Evolutionary conservation across 2,329 filamentous ascomycete species (phyloP).

Genomic region (Arachnomyces sp.): DNA sequence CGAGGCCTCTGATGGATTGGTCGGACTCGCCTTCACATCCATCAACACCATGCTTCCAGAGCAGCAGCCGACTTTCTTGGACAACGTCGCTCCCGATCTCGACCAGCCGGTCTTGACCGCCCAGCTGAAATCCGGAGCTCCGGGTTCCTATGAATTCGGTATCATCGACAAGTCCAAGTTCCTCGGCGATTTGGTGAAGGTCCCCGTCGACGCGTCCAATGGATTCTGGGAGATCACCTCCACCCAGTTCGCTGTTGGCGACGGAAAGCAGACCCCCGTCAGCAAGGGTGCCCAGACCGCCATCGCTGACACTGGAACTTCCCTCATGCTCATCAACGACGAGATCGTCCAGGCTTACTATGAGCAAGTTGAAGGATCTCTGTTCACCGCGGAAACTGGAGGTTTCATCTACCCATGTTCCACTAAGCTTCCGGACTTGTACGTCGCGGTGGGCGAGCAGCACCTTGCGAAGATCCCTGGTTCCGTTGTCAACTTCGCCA

Average conservation of each 20-base stretch:
- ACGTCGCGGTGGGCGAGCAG: constrained; percentile 46
- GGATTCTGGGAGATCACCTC: constrained; percentile 66
- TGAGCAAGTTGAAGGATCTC: constrained; percentile 45
- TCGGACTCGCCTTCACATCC: constrained; percentile 59
- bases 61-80: constrained; percentile 65
- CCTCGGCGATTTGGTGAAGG: constrained; percentile 54
- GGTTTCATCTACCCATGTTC: constrained; percentile 54
- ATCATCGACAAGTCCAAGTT: constrained; percentile 59
- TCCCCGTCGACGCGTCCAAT: constrained; percentile 51
- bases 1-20: constrained; percentile 57
- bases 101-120: constrained; percentile 64
- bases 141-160: constrained; percentile 68
- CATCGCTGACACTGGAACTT: constrained; percentile 63
- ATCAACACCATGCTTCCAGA: constrained; percentile 59
- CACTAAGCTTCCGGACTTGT: constrained; percentile 46
- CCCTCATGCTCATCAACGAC: constrained; percentile 55
- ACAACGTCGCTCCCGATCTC: constrained; percentile 57
- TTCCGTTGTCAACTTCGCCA: constrained; percentile 49
- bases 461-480: constrained; percentile 49
- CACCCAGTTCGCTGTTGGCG: constrained; percentile 49
- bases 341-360: constrained; percentile 56
- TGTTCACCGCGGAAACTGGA: constrained; percentile 35
- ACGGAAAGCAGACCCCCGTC: constrained; percentile 16
- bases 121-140: constrained; percentile 52
- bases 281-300: constrained; percentile 32